phyloP scores from a whole-genome alignment of 306 rosid genomes.

The Cicer chorassanicum region DNA sequence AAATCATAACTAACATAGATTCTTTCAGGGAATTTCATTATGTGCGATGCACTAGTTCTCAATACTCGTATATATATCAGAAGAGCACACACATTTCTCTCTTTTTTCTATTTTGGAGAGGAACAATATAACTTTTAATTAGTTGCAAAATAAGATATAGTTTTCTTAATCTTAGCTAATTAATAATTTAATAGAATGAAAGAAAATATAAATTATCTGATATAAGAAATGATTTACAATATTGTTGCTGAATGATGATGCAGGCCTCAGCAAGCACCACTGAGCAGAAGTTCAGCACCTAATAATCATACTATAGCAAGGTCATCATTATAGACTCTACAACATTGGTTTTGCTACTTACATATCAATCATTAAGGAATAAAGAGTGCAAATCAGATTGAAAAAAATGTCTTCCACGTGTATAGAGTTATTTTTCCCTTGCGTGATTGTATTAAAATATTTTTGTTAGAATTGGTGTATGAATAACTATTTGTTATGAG shows the following conservation, averaged over 20 bases:
- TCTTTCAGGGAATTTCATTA: no score
- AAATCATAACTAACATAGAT: no score
- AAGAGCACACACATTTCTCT: not conserved
- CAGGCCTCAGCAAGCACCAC: constrained; percentile 70
- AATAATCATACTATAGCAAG: constrained; percentile 42
- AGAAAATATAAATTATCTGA: constrained; percentile 20
- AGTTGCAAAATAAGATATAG: constrained; percentile 10
- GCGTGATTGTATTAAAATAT: constrained; percentile 58
- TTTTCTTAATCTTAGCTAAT: not conserved
- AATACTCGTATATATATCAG: no score
- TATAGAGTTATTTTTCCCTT: constrained; percentile 69
- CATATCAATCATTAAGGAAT: constrained; percentile 44
- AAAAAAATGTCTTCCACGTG: constrained; percentile 54
- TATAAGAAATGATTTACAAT: constrained; percentile 24
- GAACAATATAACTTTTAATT: constrained; percentile 10
- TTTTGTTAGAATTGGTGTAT: constrained; percentile 54
- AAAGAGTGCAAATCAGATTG: constrained; percentile 50
- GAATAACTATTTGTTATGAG: constrained; percentile 51
- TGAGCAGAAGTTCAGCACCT: constrained; percentile 76
- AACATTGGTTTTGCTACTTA: constrained; percentile 55
- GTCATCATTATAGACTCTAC: constrained; percentile 47
- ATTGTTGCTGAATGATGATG: constrained; percentile 49
- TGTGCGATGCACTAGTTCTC: no score
- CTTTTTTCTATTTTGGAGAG: not conserved
- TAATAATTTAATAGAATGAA: constrained; percentile 2